Conservation (phyloP, 306 rosid species). For the Datisca glomerata region DNA sequence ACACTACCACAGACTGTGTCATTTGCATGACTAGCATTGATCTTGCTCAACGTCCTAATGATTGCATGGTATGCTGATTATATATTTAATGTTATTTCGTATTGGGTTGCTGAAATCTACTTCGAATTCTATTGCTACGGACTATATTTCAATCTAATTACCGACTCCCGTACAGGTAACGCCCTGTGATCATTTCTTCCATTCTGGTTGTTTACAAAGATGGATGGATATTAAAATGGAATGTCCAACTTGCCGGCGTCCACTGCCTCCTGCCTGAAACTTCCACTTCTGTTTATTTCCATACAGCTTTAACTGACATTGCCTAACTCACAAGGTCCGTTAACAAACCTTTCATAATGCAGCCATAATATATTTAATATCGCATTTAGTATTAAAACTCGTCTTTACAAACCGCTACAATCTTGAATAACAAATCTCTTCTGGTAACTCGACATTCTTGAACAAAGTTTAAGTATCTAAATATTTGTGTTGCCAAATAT, state of each 20-base stretch:
- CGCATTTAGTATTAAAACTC: too few relatives aligned
- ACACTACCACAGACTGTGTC: constrained; percentile 72
- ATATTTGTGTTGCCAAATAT: too few relatives aligned
- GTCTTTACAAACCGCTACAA: too few relatives aligned
- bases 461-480: too few relatives aligned
- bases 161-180: constrained; percentile 49
- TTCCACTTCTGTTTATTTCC: too few relatives aligned
- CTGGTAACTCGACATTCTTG: too few relatives aligned
- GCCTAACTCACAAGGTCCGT: too few relatives aligned
- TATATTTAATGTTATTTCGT: neutral
- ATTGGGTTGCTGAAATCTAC: neutral
- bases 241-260: constrained; percentile 98
- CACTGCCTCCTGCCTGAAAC: constrained; percentile 84
- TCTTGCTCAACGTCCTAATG: constrained; percentile 47
- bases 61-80: constrained; percentile 64
- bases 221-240: constrained; percentile 99
- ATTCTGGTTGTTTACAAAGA: constrained; percentile 92
- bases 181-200: constrained; percentile 98
- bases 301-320: too few relatives aligned
- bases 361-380: too few relatives aligned
- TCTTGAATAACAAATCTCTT: too few relatives aligned
- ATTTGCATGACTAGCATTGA: constrained; percentile 93
- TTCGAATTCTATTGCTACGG: constrained; percentile 1
- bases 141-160: constrained; percentile 18
- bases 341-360: too few relatives aligned